Base-by-base conservation (phyloP, 495 filamentous ascomycete species). In the Emericellopsis terricola region DNA sequence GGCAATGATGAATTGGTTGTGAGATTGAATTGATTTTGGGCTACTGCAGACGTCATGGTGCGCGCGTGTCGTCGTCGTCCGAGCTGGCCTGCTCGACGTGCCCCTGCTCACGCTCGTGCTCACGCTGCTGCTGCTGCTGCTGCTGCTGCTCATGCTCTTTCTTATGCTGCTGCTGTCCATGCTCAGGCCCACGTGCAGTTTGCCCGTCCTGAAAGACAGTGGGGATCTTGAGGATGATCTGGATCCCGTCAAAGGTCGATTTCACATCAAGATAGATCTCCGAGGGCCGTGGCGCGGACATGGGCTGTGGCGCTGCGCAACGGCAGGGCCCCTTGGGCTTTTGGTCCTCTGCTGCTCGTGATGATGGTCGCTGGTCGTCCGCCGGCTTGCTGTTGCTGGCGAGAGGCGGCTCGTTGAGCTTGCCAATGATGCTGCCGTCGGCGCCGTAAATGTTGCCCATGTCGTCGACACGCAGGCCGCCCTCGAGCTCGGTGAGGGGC, bases 181-280 rank as follows among this genome's bases (percentile, higher is more conserved):
- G n/a, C n/a, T n/a, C n/a, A n/a, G n/a, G n/a, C n/a, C n/a, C n/a
- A n/a, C n/a, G n/a, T n/a, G n/a, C n/a, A n/a, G n/a, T n/a, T n/a
- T n/a, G n/a, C n/a, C n/a, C n/a, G n/a, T n/a, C n/a, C 20, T 27
- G 31, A 19, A 66, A 66, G 14, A 60, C 59, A 7, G 62, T 66
- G 19, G 62, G 62, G 28, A 66, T 64, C 27, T 59, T 51, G 35
- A 66, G 62, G 3, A 56, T 65, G 9, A 66, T 34, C 45, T 66
- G 62, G 29, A 66, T 62, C 4, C 60, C 60, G 27, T 66, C 62
- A 10, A 44, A 60, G 15, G 62, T 66, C 3, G 59, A 64, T 40
- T 66, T 66, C 29, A 66, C 60, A 36, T 66, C 62, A 36, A 66
- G 33, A 26, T 63, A 65, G 13, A 66, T 58, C 40, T 66, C 62